Percentiles rank a stretch among this genome's conserved stretches.
Conservation (phyloP, 306 rosid genomes). For the Morella rubra region DNA sequence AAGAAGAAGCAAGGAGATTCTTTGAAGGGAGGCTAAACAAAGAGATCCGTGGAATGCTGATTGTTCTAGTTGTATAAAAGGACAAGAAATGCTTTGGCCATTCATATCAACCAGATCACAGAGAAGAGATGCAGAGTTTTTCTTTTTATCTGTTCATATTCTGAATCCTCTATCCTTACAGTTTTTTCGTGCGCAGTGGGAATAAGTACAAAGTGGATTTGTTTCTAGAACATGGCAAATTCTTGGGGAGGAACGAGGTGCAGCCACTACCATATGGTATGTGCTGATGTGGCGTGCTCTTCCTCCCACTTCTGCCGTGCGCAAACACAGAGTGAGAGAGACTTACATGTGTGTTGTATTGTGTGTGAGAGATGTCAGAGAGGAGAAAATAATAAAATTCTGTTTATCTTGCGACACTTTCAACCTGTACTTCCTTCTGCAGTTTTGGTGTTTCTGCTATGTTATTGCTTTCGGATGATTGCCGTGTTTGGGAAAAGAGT, state of each 20-base stretch:
- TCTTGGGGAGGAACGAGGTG: too few species aligned
- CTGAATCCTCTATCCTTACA: background rate
- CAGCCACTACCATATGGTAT: background rate
- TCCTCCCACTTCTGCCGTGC: background rate
- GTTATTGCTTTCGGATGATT: background rate
- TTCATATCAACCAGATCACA: constrained; percentile 10
- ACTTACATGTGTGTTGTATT: too few species aligned
- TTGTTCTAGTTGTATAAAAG: background rate
- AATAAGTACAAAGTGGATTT: background rate
- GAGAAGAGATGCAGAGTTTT: constrained; percentile 11
- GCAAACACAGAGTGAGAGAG: too few species aligned
- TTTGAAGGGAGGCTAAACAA: constrained; percentile 19
- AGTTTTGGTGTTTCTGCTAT: background rate
- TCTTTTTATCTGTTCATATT: too few species aligned
- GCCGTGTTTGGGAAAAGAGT: background rate
- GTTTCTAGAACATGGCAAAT: background rate
- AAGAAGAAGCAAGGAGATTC: constrained; percentile 20
- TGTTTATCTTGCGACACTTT: background rate
- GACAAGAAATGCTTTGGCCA: constrained; percentile 10
- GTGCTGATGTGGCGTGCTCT: background rate
- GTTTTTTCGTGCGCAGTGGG: background rate
- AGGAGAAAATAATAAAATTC: background rate
- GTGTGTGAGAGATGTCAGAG: background rate
- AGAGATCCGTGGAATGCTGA: constrained; percentile 4
- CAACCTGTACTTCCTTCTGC: background rate